Evolutionary conservation across 2,329 filamentous ascomycete genomes (phyloP), one percentile per base, ranked within the genome.

Genomic region (Scytalidium lignicola): DNA sequence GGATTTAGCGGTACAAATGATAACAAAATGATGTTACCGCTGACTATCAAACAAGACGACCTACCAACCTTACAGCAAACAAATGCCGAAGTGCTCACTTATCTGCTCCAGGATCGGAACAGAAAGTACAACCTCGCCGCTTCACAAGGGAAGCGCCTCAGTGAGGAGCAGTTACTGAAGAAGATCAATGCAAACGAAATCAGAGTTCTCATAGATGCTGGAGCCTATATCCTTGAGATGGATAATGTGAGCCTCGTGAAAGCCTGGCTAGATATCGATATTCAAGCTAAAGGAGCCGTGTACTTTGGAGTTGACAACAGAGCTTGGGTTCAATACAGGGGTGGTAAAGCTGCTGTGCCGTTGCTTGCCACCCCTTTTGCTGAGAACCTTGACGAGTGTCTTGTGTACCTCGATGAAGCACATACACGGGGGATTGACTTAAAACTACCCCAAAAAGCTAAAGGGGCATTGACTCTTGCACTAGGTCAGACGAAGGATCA

Each of bases 1-100:
- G 85, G 84, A 0, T 88, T 89, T 60, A 85, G 80, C 6, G 85
- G 84, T 0, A 88, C 85, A 0, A 87, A 85, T 32, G 84, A 88
- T 57, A 80, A 78, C 22, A 69, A 74, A 23, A 67, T 65, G 0
- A 69, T 84, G 18, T 63, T 87, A 0, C 84, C 84, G 0, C 63
- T 80, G 18, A 79, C 73, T 0, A 79, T 87, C 19, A 62, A 67
- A 23, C 82, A 87, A 46, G 65, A 76, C 0, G 82, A 88, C 49
- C 68, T 88, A 0, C 65, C 70, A 0, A 62, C 67, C 0, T 68
- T 85, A 0, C 58, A 64, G 0, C 77, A 83, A 42, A 85, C 81
- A 0, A 85, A 82, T 50, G 81, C 82, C 0, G 73, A 82, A 42
- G 82, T 86, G 0, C 62, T 85, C 0, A 73, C 68, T 0, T 80